Evolutionary conservation across 805 yeast species (phyloP).

Genomic region (Lipomyces orientalis): DNA sequence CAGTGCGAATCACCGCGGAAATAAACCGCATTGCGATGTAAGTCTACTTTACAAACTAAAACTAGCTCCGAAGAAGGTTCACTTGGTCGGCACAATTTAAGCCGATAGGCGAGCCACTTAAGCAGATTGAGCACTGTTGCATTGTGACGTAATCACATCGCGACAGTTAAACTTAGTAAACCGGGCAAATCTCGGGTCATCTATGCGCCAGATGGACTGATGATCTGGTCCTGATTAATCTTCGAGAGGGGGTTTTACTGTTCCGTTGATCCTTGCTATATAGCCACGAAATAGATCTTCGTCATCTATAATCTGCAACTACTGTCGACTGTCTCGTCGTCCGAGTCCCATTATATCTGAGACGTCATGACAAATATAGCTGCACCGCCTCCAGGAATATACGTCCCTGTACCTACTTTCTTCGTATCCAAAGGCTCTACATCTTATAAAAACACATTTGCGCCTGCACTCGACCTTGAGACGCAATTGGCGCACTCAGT

Average conservation of each 20-base stretch:
- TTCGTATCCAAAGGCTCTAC: slow-evolving; percentile 50
- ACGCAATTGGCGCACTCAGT: slow-evolving; percentile 54
- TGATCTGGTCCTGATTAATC: too few species aligned
- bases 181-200: too few species aligned
- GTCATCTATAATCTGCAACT: too few species aligned
- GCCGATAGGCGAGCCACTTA: not conserved
- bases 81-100: not conserved
- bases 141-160: not conserved
- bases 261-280: too few species aligned
- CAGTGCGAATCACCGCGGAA: not conserved
- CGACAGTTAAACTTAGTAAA: too few species aligned
- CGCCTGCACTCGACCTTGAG: slow-evolving; percentile 48
- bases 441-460: not conserved
- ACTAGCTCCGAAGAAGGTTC: not conserved
- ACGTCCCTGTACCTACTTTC: slow-evolving; percentile 62
- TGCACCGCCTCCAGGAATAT: slow-evolving; percentile 44
- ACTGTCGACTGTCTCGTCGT: too few species aligned
- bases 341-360: not conserved
- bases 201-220: too few species aligned
- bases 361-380: not conserved
- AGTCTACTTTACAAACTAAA: not conserved
- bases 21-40: too few species aligned
- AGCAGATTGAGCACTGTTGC: not conserved
- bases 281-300: too few species aligned
- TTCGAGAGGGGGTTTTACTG: too few species aligned